Base-by-base conservation (phyloP, 2,329 filamentous ascomycete species). In the Penicillium corylophilum region DNA sequence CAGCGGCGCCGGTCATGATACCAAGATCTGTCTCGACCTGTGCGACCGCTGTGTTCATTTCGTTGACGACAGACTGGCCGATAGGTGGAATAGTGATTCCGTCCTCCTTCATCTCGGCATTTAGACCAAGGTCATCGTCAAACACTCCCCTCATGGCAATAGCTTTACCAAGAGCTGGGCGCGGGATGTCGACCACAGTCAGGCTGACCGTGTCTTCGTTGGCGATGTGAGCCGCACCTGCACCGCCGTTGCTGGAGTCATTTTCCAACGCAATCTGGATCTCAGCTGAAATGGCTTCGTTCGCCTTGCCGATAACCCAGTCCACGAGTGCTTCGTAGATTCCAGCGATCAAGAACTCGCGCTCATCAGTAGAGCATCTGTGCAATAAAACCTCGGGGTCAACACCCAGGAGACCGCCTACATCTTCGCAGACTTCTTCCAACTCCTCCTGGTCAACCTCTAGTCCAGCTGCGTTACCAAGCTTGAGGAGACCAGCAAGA, bases 31-130 rank as follows among this genome's bases (percentile, higher is more conserved):
- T 85, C 44, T 86, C 90, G 35, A 86, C 88, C 44, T 89, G 86
- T 1, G 84, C 75, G 5, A 96, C 83, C 1, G 92, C 90, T 51
- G 86, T 85, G 64, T 89, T 84, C 88, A 96, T 95, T 68, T 96
- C 92, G 33, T 88, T 86, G 13, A 93, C 70, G 9, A 97, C 87
- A 0, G 93, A 95, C 51, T 86, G 87, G n/a, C 89, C 88, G 1
- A 85, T 85, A 0, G 86, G 63, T 1, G 81, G 74, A 2, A 95
- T 81, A n/a, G 89, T 82, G 1, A 99, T 82, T 9, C 94, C 94
- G 61, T 99, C 94, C 56, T 93, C 87, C 65, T 93, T 95, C 92
- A 99, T 97, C 76, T 99, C 94, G 0, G 88, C 82, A 63, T 97
- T 97, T 74, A 99, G 96, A 46, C 94, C 94, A 18, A 87, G 78